Percentiles rank a stretch among this genome's conserved stretches.
These are phyloP conservation scores for Penicillium psychrosexuale DNA, from an alignment of 2,329 filamentous ascomycete genomes.

Conservation along the genomic window DNA sequence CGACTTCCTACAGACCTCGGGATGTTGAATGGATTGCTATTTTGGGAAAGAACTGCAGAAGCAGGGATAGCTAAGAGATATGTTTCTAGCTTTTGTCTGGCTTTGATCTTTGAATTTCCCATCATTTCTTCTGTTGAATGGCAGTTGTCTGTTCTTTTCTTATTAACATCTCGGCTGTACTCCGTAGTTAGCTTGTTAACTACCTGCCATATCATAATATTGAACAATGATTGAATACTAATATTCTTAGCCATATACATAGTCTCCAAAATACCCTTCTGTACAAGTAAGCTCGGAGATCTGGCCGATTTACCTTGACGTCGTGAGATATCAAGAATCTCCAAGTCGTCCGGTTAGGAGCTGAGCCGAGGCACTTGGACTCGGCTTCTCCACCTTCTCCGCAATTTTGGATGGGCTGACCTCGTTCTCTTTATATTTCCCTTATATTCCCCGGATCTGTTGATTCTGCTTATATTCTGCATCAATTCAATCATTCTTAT, in stretches of 20 bases:
- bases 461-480: neutral
- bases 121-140: neutral
- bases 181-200: neutral
- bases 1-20: neutral
- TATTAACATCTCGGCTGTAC: neutral
- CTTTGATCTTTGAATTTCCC: neutral
- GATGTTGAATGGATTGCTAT: neutral
- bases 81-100: neutral
- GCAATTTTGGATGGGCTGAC: conserved; percentile 20
- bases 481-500: neutral
- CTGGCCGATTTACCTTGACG: neutral
- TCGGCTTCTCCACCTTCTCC: conserved; percentile 33
- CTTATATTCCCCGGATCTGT: neutral
- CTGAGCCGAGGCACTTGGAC: conserved; percentile 25
- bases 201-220: neutral
- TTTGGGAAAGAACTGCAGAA: neutral
- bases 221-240: neutral
- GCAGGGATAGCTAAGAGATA: neutral
- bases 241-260: neutral
- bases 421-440: conserved; percentile 15
- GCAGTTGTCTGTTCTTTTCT: neutral
- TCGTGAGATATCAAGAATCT: neutral
- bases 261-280: neutral
- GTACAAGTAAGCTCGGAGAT: neutral
- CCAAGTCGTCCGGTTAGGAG: neutral